Base-by-base conservation (phyloP, 2,329 filamentous ascomycete species). In the Botrytis sinoallii region DNA sequence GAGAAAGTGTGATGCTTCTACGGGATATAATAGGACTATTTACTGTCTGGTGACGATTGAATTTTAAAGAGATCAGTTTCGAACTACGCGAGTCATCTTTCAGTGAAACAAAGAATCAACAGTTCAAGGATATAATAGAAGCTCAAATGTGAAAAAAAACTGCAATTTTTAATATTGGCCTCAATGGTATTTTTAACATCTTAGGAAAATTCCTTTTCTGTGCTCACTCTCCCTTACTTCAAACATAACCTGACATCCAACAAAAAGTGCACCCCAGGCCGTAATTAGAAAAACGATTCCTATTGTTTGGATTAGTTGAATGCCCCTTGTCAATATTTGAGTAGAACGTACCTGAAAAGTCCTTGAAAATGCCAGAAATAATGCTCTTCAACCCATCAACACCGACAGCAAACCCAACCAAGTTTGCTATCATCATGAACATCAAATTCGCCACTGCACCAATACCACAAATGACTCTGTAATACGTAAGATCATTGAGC, bases 401-500 rank as follows among this genome's bases (percentile, higher is more conserved):
- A 0, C 97, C 97, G 20, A 99, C 88, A 0, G 95, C 96, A 83
- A 98, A 99, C 0, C 96, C 96, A 18, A 99, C 94, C 29, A 99
- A 84, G 81, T 99, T 99, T 25, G 95, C 96, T 63, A 89, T 88
- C 88, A 98, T 97, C 92, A 99, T 96, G 92, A 98, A 94, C 66
- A 98, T 84, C 38, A 97, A 88, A 78, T 98, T 98, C 0, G 84
- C 88, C 5, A 98, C 93, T 0, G 90, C 93, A 3, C 95, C 96
- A 25, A 93, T 82, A 9, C 92, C 93, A 82, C 92, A 95, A 4
- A 98, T 81, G 82, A 95, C 88, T 40, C 96, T 89, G 81, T 97
- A 98, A 3, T 88, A 82, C 69, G 90, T 92, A 2, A 93, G 93
- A 0, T 86, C 84, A 35, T 86, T 84, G 78, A 90, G 89, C 90